phyloP scores from a whole-genome alignment of 768 basidiomycete genomes.

The Symmetrospora coprosmae region DNA sequence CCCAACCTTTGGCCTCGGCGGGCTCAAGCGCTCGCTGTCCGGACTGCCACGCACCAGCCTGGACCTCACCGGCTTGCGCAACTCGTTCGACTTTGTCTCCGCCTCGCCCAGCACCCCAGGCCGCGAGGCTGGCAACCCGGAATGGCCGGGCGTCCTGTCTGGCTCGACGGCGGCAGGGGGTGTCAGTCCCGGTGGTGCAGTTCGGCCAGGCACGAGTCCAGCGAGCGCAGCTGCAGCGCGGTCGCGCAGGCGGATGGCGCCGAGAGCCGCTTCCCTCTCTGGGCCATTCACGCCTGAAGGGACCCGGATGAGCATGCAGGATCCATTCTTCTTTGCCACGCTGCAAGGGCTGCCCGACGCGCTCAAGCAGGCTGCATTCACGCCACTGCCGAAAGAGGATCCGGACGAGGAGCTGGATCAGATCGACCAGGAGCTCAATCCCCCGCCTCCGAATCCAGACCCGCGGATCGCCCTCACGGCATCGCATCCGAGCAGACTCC shows the following conservation, averaged over 20 bases:
- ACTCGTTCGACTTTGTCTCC: background rate
- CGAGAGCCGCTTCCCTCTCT: conserved; percentile 7
- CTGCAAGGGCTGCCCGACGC: conserved; percentile 20
- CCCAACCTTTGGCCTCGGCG: conserved; percentile 4
- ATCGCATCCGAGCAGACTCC: no score
- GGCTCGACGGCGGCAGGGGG: no score
- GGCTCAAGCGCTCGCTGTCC: conserved; percentile 8
- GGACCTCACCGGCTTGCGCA: conserved; percentile 1
- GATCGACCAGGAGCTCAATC: conserved; percentile 4
- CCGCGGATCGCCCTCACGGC: no score
- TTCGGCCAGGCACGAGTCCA: no score
- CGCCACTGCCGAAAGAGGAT: conserved; percentile 18
- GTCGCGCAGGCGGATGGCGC: no score
- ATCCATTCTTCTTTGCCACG: conserved; percentile 17
- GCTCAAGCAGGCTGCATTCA: conserved; percentile 21
- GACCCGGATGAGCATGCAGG: conserved; percentile 10
- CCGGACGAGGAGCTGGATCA: conserved; percentile 5
- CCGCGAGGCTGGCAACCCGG: no score
- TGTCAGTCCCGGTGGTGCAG: no score
- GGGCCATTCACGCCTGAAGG: conserved; percentile 9
- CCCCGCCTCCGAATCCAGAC: background rate
- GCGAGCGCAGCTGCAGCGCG: no score
- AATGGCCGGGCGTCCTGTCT: no score
- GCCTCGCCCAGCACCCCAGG: no score
- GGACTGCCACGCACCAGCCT: conserved; percentile 1